A percentile compares a stretch with the other conserved stretches of the same genome.
These are phyloP conservation scores for Golubevia sp. DNA, from an alignment of 1,284 basidiomycete species.

Conservation along the genomic window DNA sequence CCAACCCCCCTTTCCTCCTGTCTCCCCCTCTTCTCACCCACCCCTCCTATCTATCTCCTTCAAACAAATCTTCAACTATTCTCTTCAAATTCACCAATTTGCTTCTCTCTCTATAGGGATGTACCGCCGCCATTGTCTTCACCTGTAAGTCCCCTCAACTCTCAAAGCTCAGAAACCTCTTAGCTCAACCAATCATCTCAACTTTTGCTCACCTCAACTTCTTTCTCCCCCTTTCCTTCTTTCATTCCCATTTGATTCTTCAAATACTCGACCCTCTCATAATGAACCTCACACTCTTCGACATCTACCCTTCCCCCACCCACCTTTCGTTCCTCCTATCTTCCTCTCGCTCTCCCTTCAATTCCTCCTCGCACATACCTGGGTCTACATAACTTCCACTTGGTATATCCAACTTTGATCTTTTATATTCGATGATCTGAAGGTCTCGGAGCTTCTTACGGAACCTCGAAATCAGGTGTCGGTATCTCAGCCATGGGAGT, in stretches of 20 bases:
- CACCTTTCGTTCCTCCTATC: background rate
- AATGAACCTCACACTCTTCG: background rate
- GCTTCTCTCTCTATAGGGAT: constrained; percentile 69
- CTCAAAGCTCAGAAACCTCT: background rate
- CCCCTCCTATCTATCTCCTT: background rate
- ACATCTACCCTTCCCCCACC: background rate
- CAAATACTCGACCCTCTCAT: background rate
- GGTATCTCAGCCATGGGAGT: constrained; percentile 62
- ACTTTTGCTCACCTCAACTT: too few species aligned
- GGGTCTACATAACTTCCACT: too few species aligned
- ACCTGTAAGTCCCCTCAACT: constrained; percentile 73
- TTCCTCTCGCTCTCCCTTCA: too few species aligned
- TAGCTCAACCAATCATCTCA: background rate
- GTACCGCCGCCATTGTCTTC: constrained; percentile 94
- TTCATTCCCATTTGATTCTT: too few species aligned
- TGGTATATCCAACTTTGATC: too few species aligned
- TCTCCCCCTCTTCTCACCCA: background rate
- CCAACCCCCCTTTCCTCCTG: constrained; percentile 14
- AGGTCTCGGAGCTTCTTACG: constrained; percentile 60
- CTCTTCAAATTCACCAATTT: background rate
- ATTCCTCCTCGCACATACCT: too few species aligned
- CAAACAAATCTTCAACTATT: background rate
- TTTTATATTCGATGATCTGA: too few species aligned
- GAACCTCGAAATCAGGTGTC: constrained; percentile 61
- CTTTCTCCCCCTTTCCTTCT: too few species aligned